Evolutionary conservation across 768 basidiomycete species (phyloP), one percentile per base, ranked within the genome.

Genomic region (Pisolithus microcarpus): DNA sequence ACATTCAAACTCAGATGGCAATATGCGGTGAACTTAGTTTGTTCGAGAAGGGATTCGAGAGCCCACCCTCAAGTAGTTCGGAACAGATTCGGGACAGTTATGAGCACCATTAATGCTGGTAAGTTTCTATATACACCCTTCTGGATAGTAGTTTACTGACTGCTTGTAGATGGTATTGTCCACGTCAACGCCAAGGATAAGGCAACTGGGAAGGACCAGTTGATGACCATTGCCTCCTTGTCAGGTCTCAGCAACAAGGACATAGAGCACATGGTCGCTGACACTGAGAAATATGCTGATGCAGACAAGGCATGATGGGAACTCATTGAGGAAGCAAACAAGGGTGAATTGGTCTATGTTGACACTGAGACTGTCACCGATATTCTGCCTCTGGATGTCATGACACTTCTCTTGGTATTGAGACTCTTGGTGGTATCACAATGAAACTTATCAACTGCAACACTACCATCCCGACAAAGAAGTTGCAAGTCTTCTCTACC

Each of bases 331-430:
- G 90, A 94, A 66, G 80, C 92, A 38, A 98, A 98, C 80, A 88
- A 88, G 74, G 95, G 91, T 43, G 93, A 96, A 67, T 93, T 90
- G 7, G 85, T 97, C 59, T 88, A 84, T 62, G 75, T 84, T 52
- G 95, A 98, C 65, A 98, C 94, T 2, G 93, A n/a, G n/a, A n/a
- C n/a, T n/a, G n/a, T n/a, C n/a, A n/a, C n/a, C n/a, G n/a, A n/a
- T n/a, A n/a, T n/a, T n/a, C n/a, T n/a, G n/a, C n/a, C n/a, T n/a
- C n/a, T n/a, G n/a, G n/a, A n/a, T n/a, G n/a, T 97, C 66, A 87
- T 85, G 74, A 93, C 95, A 28, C 81, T 97, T 95, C 94, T 24
- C 91, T 96, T 66, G 92, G 95, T 80, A 99, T 98, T 61, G 94
- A 97, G 80, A 97, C 94, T 61, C 94, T 94, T 36, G 91, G 95